Evolutionary conservation across 2,329 filamentous ascomycete genomes (phyloP).

Genomic region (Lachnellula occidentalis): DNA sequence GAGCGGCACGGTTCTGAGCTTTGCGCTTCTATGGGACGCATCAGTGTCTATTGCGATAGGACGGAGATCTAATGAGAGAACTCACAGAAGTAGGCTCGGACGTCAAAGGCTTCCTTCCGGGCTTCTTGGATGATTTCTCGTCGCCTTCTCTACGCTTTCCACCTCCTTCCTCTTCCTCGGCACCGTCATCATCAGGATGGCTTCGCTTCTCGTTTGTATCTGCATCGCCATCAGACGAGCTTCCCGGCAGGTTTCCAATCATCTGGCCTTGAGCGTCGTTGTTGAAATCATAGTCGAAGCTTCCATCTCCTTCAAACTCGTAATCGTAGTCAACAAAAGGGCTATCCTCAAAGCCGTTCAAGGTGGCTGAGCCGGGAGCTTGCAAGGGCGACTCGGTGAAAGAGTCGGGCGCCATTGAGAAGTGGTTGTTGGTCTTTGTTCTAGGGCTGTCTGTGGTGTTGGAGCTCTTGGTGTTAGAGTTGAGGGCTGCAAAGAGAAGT

Average conservation of each 20-base stretch:
- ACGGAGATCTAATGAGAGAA: slow-evolving; percentile 31
- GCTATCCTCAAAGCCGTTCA: slow-evolving; percentile 61
- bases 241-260: slow-evolving; percentile 69
- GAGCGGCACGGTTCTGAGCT: slow-evolving; percentile 88
- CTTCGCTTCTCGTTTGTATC: slow-evolving; percentile 66
- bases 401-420: slow-evolving; percentile 44
- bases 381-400: slow-evolving; percentile 45
- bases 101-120: slow-evolving; percentile 89
- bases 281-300: slow-evolving; percentile 55
- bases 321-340: slow-evolving; percentile 81
- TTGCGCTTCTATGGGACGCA: slow-evolving; percentile 69
- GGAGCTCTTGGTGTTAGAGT: slow-evolving; percentile 50
- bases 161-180: slow-evolving; percentile 54
- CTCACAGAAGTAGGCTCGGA: slow-evolving; percentile 93
- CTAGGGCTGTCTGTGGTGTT: slow-evolving; percentile 18
- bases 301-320: slow-evolving; percentile 67
- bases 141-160: slow-evolving; percentile 73
- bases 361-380: slow-evolving; percentile 39
- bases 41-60: slow-evolving; percentile 17
- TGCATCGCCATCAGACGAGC: slow-evolving; percentile 34
- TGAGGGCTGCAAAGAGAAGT: slow-evolving; percentile 69
- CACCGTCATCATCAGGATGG: slow-evolving; percentile 61
- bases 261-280: slow-evolving; percentile 56
- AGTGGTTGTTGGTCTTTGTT: slow-evolving; percentile 31
- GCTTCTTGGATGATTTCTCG: slow-evolving; percentile 88